Percentiles rank a stretch among this genome's conserved stretches.
Conservation (phyloP, 2,329 filamentous ascomycete species). For the Septoria linicola region DNA sequence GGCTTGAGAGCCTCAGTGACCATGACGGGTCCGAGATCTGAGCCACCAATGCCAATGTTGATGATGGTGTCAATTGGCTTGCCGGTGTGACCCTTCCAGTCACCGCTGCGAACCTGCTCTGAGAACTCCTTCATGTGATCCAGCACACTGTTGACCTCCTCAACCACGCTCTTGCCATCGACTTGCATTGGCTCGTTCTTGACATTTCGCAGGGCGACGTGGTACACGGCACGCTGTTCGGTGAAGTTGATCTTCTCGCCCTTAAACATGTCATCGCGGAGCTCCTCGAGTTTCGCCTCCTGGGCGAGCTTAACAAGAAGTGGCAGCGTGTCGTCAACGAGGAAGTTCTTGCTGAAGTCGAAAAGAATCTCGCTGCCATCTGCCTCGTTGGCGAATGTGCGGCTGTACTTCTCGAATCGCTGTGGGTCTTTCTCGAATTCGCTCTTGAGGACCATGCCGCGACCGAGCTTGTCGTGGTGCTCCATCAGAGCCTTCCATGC, state of each 20-base stretch:
- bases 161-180: conserved; percentile 88
- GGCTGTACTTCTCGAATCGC: conserved; percentile 87
- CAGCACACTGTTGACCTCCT: conserved; percentile 85
- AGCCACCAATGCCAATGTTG: conserved; percentile 97
- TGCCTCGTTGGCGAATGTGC: conserved; percentile 74
- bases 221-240: conserved; percentile 92
- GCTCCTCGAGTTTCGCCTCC: conserved; percentile 86
- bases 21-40: conserved; percentile 97
- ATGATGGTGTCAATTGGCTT: conserved; percentile 96
- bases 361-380: conserved; percentile 87
- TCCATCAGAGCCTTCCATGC: conserved; percentile 85
- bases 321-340: conserved; percentile 86
- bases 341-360: conserved; percentile 98
- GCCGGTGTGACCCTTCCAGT: conserved; percentile 96
- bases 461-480: conserved; percentile 82
- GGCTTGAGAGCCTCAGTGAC: conserved; percentile 96
- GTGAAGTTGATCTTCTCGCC: conserved; percentile 99
- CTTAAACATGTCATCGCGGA: conserved; percentile 95
- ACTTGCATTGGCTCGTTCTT: conserved; percentile 78
- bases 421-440: conserved; percentile 84
- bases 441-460: conserved; percentile 88
- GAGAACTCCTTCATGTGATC: conserved; percentile 99
- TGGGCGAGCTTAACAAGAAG: conserved; percentile 86
- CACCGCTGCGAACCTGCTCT: conserved; percentile 86
- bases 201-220: conserved; percentile 89